A percentile compares a stretch with the other conserved stretches of the same genome.
Conservation (phyloP, 2,329 filamentous ascomycete species). For the Colletotrichum tropicale region DNA sequence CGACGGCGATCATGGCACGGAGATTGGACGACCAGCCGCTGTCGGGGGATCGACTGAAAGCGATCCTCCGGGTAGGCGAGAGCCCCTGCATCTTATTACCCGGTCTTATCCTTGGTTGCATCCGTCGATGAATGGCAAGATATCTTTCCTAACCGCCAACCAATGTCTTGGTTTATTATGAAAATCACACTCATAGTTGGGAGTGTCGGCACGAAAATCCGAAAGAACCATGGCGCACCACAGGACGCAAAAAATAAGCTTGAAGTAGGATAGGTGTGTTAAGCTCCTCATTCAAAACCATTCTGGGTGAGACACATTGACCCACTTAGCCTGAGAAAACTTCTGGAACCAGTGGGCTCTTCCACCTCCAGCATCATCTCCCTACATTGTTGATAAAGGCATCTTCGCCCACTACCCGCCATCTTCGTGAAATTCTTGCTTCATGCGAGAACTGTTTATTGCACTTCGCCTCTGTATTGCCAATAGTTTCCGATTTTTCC, state of each 20-base stretch:
- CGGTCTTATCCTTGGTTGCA: background rate
- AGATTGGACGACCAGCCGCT: background rate
- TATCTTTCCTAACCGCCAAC: background rate
- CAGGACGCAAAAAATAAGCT: background rate
- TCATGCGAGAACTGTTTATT: background rate
- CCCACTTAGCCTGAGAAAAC: background rate
- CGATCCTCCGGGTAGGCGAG: background rate
- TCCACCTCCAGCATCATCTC: background rate
- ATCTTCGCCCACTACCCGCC: background rate
- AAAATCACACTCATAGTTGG: background rate
- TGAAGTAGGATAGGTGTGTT: background rate
- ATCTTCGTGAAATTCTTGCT: background rate
- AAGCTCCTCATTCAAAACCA: background rate
- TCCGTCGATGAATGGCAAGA: background rate
- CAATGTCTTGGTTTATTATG: background rate
- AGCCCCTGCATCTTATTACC: background rate
- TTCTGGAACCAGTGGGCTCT: background rate
- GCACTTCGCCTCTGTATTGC: background rate
- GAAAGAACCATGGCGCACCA: background rate
- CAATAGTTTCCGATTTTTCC: background rate
- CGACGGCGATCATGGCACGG: background rate
- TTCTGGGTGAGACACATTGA: background rate
- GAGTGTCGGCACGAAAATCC: background rate
- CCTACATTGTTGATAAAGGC: background rate
- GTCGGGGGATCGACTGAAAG: background rate